phyloP scores from a whole-genome alignment of 306 rosid genomes.

The Trifolium subterraneum region DNA sequence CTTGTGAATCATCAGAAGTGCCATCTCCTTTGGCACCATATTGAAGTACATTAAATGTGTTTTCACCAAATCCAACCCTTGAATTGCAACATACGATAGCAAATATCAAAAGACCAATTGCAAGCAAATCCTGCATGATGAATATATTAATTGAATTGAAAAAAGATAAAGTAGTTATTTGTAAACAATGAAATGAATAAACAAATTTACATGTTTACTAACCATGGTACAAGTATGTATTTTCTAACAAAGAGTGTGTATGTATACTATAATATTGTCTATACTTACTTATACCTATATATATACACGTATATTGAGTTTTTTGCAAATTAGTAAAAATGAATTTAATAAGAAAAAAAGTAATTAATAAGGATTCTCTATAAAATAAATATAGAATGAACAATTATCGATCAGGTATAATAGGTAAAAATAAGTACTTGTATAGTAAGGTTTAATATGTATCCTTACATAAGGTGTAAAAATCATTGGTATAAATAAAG shows the following conservation, averaged over 20 bases:
- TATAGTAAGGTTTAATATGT: background rate
- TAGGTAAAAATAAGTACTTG: background rate
- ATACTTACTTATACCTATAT: background rate
- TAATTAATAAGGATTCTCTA: background rate
- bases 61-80: conserved; percentile 4
- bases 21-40: conserved; percentile 55
- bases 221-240: background rate
- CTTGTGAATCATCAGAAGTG: conserved; percentile 40
- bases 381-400: background rate
- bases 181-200: background rate
- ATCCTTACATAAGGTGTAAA: background rate
- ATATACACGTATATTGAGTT: background rate
- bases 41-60: conserved; percentile 35
- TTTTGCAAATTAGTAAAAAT: background rate
- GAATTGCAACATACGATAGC: conserved; percentile 16
- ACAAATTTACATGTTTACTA: background rate
- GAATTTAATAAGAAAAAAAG: background rate
- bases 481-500: background rate
- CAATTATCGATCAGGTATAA: background rate
- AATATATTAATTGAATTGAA: background rate
- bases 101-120: background rate
- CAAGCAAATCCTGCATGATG: conserved; percentile 8
- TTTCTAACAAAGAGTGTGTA: background rate
- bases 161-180: background rate
- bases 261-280: background rate